A percentile compares a stretch with the other conserved stretches of the same genome.
These are phyloP conservation scores for Myrmaecium sp. DNA, from an alignment of 2,329 filamentous ascomycete species.

Conservation along the genomic window DNA sequence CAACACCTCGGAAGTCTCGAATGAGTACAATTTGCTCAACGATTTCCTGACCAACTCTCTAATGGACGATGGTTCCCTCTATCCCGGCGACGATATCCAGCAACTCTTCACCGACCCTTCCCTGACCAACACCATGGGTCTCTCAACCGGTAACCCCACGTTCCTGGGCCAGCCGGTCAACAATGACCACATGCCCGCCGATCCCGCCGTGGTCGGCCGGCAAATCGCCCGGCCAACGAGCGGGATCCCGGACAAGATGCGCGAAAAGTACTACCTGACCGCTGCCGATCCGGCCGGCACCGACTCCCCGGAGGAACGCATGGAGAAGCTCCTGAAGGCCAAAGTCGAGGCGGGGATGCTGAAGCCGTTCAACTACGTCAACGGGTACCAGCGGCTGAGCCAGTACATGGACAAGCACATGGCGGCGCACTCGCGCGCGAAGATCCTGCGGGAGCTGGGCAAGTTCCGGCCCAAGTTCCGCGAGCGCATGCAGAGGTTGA, in stretches of 20 bases:
- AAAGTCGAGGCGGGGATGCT: slow-evolving; percentile 93
- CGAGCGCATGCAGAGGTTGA: slow-evolving; percentile 81
- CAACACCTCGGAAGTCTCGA: slow-evolving; percentile 79
- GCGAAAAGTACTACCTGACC: slow-evolving; percentile 87
- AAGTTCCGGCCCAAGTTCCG: slow-evolving; percentile 90
- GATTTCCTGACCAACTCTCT: slow-evolving; percentile 89
- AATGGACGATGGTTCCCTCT: slow-evolving; percentile 47
- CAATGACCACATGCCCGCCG: slow-evolving; percentile 21
- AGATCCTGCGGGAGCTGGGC: slow-evolving; percentile 81
- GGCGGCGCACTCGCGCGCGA: slow-evolving; percentile 64
- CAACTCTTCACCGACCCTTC: slow-evolving; percentile 45
- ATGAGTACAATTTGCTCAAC: slow-evolving; percentile 92
- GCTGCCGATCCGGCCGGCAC: slow-evolving; percentile 86
- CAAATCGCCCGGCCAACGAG: slow-evolving; percentile 45
- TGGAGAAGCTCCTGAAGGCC: slow-evolving; percentile 83
- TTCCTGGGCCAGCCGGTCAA: slow-evolving; percentile 30
- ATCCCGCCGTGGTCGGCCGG: slow-evolving; percentile 31
- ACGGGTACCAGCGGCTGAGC: slow-evolving; percentile 78
- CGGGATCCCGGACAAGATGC: slow-evolving; percentile 50
- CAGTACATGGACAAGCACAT: slow-evolving; percentile 87
- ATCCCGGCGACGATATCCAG: slow-evolving; percentile 21
- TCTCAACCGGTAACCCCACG: slow-evolving; percentile 16
- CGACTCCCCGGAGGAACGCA: slow-evolving; percentile 76
- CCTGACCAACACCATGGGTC: slow-evolving; percentile 26
- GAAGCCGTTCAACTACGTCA: slow-evolving; percentile 96